These are phyloP conservation scores for Biscogniauxia sp. DNA, from an alignment of 2,329 filamentous ascomycete species.

Conservation along the genomic window DNA sequence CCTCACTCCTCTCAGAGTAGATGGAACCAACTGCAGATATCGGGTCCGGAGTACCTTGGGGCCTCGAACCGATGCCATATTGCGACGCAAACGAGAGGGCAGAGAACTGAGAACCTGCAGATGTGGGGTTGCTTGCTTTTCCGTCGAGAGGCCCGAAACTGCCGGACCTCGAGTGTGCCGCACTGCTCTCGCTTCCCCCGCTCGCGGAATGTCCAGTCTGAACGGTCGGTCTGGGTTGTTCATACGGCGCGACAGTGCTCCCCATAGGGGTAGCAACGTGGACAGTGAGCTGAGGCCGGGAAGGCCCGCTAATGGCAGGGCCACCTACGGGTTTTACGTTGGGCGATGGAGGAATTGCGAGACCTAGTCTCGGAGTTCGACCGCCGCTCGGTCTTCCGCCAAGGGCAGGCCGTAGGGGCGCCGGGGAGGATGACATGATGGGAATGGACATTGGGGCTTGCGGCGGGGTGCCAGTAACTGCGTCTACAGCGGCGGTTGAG, in stretches of 20 bases:
- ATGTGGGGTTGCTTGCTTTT: constrained; percentile 75
- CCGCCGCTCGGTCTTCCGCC: constrained; percentile 62
- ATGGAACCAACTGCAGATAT: constrained; percentile 84
- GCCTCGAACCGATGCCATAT: constrained; percentile 64
- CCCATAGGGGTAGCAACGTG: constrained; percentile 88
- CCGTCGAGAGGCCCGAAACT: constrained; percentile 79
- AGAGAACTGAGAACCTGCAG: constrained; percentile 84
- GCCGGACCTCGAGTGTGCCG: constrained; percentile 75
- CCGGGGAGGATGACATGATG: constrained; percentile 73
- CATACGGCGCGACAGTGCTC: constrained; percentile 69
- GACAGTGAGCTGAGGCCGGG: constrained; percentile 68
- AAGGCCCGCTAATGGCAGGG: constrained; percentile 40
- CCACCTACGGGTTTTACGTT: constrained; percentile 73
- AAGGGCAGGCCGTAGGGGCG: constrained; percentile 79
- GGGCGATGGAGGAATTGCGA: constrained; percentile 87
- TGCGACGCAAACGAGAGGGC: constrained; percentile 76
- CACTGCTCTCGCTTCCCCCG: constrained; percentile 76
- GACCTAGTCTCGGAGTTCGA: constrained; percentile 73
- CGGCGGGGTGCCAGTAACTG: constrained; percentile 23
- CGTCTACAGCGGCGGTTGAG: constrained; percentile 25
- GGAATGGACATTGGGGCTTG: constrained; percentile 37
- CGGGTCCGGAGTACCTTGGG: constrained; percentile 74
- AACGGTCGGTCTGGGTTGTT: constrained; percentile 53
- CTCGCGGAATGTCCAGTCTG: constrained; percentile 66
- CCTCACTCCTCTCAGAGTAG: constrained; percentile 77